phyloP scores from a whole-genome alignment of 140 eudicot species.

The Oenanthe javanica region DNA sequence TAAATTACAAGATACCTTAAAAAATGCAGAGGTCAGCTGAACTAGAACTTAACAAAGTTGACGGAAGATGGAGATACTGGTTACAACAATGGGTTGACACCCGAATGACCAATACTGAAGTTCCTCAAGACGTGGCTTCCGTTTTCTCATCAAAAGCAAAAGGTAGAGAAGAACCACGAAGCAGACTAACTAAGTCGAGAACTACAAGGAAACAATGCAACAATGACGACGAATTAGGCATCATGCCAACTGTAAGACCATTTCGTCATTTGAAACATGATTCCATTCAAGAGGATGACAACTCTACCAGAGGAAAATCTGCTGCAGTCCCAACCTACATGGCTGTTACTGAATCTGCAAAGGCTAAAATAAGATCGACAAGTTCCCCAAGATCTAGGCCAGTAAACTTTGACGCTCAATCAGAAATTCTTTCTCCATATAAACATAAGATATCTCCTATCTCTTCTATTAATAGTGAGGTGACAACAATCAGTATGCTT shows the following conservation, averaged over 20 bases:
- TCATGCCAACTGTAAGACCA: slow-evolving; percentile 25
- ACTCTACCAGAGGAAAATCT: slow-evolving; percentile 29
- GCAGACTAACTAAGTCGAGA: slow-evolving; percentile 28
- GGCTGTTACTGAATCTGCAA: slow-evolving; percentile 93
- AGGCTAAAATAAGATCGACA: slow-evolving; percentile 59
- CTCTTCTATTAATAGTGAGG: slow-evolving; percentile 82
- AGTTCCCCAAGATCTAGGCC: slow-evolving; percentile 92
- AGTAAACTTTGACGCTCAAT: slow-evolving; percentile 44
- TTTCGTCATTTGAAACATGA: slow-evolving; percentile 53
- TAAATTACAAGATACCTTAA: not conserved
- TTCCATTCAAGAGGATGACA: slow-evolving; percentile 44
- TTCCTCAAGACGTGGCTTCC: slow-evolving; percentile 23
- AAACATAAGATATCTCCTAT: slow-evolving; percentile 76
- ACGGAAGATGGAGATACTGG: slow-evolving; percentile 59
- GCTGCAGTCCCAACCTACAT: slow-evolving; percentile 67
- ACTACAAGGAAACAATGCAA: slow-evolving; percentile 19
- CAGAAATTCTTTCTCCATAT: slow-evolving; percentile 66
- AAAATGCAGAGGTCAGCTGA: slow-evolving; percentile 64
- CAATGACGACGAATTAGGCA: slow-evolving; percentile 23
- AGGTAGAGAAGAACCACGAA: slow-evolving; percentile 30
- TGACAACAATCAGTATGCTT: slow-evolving; percentile 42
- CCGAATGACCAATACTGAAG: slow-evolving; percentile 49
- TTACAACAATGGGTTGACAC: slow-evolving; percentile 77
- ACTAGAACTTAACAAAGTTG: slow-evolving; percentile 55
- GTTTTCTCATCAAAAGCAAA: slow-evolving; percentile 14